Percentiles rank a stretch among this genome's conserved stretches.
These are phyloP conservation scores for Penicillium taxi DNA, from an alignment of 495 filamentous ascomycete species.

Conservation along the genomic window DNA sequence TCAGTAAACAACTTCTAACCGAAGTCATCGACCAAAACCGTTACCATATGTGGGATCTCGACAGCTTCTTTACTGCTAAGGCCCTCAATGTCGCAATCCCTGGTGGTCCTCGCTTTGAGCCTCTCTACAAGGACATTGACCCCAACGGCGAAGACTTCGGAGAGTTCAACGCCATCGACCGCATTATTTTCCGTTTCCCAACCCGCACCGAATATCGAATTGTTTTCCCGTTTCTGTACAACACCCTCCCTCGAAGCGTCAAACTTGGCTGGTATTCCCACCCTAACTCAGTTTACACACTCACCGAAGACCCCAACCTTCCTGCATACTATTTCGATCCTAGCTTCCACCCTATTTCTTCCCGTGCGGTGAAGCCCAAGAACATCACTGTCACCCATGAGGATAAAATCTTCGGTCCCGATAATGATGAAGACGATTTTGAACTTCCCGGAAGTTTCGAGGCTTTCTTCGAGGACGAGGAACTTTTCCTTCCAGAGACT, in stretches of 20 bases:
- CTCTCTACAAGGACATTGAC: conserved; percentile 97
- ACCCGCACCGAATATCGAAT: conserved; percentile 96
- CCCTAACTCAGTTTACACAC: conserved; percentile 86
- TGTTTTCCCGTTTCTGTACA: conserved; percentile 90
- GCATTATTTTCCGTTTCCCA: conserved; percentile 95
- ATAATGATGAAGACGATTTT: conserved; percentile 86
- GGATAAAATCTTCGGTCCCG: conserved; percentile 85
- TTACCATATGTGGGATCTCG: conserved; percentile 94
- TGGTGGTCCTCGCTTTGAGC: conserved; percentile 94
- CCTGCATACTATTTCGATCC: conserved; percentile 98
- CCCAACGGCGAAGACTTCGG: conserved; percentile 99
- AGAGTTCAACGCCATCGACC: conserved; percentile 99
- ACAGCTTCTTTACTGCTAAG: conserved; percentile 94
- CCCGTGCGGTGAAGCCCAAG: conserved; percentile 87
- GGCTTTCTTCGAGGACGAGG: conserved; percentile 85
- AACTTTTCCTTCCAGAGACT: conserved; percentile 83
- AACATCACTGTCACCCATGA: conserved; percentile 90
- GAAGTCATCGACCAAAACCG: conserved; percentile 96
- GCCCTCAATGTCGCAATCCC: conserved; percentile 95
- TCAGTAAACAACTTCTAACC: conserved; percentile 84
- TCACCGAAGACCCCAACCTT: conserved; percentile 78
- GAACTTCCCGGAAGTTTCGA: conserved; percentile 71
- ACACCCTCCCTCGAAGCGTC: conserved; percentile 90
- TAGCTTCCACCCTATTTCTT: conserved; percentile 95
- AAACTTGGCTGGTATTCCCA: conserved; percentile 90